Evolutionary conservation across 495 filamentous ascomycete genomes (phyloP).

Genomic region (Neurospora sp.): DNA sequence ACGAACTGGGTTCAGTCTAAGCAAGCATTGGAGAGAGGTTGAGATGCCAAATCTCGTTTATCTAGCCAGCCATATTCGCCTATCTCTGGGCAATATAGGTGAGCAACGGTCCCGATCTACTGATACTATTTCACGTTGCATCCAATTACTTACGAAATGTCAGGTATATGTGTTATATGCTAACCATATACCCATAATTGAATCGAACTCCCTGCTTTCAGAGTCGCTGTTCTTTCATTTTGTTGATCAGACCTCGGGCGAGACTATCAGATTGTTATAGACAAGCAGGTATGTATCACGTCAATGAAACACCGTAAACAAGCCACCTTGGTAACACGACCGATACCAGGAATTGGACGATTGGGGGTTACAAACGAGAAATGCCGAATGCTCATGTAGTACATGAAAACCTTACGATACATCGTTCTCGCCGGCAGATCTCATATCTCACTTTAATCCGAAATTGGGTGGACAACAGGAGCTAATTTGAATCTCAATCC

Average conservation of each 20-base stretch:
- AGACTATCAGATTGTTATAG: not conserved
- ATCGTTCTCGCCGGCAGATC: not conserved
- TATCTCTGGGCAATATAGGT: not conserved
- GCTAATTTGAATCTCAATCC: not conserved
- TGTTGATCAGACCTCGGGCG: not conserved
- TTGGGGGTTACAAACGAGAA: not conserved
- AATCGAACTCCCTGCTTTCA: not conserved
- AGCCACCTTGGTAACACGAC: not conserved
- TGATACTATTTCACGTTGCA: not conserved
- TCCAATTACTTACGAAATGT: not conserved
- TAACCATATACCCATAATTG: not conserved
- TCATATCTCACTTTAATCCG: not conserved
- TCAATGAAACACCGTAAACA: not conserved
- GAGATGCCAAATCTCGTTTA: not conserved
- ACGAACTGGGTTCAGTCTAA: not conserved
- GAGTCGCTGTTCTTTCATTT: not conserved
- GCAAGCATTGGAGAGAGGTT: not conserved
- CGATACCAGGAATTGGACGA: not conserved
- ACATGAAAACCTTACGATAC: not conserved
- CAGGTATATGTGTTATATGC: not conserved
- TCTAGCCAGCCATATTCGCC: not conserved
- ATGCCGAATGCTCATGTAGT: not conserved
- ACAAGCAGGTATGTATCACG: not conserved
- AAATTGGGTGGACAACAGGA: not conserved
- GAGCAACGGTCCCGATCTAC: not conserved